Conservation (phyloP, 805 yeast genomes). For the Cyberlindnera subsufficiens region DNA sequence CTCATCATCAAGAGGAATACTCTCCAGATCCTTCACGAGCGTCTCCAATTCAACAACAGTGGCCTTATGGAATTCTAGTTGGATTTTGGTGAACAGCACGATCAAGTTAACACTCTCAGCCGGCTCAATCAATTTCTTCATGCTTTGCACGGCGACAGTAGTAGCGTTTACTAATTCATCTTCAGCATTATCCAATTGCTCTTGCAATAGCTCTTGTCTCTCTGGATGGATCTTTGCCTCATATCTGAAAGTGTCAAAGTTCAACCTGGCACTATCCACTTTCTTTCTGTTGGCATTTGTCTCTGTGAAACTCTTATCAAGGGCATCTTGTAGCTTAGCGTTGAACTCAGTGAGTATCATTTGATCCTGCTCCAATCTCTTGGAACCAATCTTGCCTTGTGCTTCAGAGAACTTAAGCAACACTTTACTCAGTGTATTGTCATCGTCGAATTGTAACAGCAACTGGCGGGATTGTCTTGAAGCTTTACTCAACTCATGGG, state of each 20-base stretch:
- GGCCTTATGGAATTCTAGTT: constrained; percentile 55
- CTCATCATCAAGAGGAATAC: constrained; percentile 40
- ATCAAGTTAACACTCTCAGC: constrained; percentile 57
- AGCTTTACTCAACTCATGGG: constrained; percentile 61
- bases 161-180: constrained; percentile 80
- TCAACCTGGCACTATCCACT: constrained; percentile 65
- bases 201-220: constrained; percentile 31
- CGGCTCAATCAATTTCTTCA: constrained; percentile 69
- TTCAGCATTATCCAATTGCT: constrained; percentile 39
- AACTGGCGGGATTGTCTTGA: constrained; percentile 45
- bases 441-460: constrained; percentile 27
- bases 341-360: constrained; percentile 56
- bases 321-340: constrained; percentile 42
- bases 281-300: constrained; percentile 56
- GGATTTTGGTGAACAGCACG: constrained; percentile 63
- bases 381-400: constrained; percentile 59
- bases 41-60: constrained; percentile 43
- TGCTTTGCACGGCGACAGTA: constrained; percentile 69
- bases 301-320: constrained; percentile 54
- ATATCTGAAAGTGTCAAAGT: constrained; percentile 64
- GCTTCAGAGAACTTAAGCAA: constrained; percentile 45
- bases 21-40: constrained; percentile 39
- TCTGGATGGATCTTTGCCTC: constrained; percentile 34
- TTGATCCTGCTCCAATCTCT: constrained; percentile 66
- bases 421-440: constrained; percentile 20